Evolutionary conservation across 371 early-diverging fungal species (phyloP).

Genomic region (Capniomyces stellatus): DNA sequence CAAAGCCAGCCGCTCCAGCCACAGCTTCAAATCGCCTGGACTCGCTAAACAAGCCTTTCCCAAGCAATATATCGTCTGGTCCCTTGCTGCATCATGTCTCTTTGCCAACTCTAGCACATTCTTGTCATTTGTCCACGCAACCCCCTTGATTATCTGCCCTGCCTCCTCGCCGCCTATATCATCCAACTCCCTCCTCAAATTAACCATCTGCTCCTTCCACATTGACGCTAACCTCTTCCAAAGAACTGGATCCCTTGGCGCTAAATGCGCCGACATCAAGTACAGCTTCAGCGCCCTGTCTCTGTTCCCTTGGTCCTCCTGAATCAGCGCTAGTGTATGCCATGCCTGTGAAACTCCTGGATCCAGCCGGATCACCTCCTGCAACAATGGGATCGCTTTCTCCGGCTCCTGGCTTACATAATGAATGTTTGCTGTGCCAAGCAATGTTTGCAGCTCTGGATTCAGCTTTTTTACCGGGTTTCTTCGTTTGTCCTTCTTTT

Average conservation of each 20-base stretch:
- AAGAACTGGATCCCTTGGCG: constrained; percentile 44
- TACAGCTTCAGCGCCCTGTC: constrained; percentile 57
- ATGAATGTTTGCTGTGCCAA: constrained; percentile 53
- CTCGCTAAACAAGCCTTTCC: constrained; percentile 41
- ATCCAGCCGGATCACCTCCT: constrained; percentile 51
- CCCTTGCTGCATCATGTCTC: constrained; percentile 6
- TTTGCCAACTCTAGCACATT: neutral
- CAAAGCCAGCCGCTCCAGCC: constrained; percentile 47
- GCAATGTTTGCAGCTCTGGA: constrained; percentile 31
- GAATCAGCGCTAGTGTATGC: constrained; percentile 74
- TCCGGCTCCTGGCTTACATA: constrained; percentile 49
- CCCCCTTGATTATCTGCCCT: neutral
- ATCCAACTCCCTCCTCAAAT: neutral
- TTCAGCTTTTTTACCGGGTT: constrained; percentile 11
- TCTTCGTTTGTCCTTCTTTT: neutral
- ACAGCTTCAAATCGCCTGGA: constrained; percentile 42
- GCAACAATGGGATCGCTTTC: constrained; percentile 43
- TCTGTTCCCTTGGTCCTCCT: constrained; percentile 67
- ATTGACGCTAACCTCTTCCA: constrained; percentile 75
- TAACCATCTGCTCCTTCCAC: constrained; percentile 40
- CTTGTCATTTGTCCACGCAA: neutral
- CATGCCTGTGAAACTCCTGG: constrained; percentile 59
- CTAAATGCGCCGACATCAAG: constrained; percentile 81
- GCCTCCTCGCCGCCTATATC: constrained; percentile 5
- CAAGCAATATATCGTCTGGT: constrained; percentile 72